A percentile compares a stretch with the other conserved stretches of the same genome.
Conservation (phyloP, 1,139 yeast species). For the Candida dubliniensis region DNA sequence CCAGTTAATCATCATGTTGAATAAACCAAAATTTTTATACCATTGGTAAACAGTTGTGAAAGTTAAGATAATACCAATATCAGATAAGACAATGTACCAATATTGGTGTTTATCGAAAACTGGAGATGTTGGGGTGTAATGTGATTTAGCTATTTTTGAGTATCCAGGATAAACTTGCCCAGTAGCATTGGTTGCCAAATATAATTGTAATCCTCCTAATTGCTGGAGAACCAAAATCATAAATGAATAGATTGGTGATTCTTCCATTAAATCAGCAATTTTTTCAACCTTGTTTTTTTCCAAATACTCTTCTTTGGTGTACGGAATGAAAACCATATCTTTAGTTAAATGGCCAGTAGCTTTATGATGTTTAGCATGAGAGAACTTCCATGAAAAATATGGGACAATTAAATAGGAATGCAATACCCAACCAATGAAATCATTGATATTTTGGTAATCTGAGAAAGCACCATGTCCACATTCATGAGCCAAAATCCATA, state of each 20-base stretch:
- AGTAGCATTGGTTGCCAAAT: slow-evolving; percentile 51
- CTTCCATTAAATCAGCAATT: slow-evolving; percentile 51
- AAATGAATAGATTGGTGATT: slow-evolving; percentile 54
- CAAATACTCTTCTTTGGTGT: slow-evolving; percentile 48
- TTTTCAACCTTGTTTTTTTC: slow-evolving; percentile 25
- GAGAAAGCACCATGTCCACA: slow-evolving; percentile 67
- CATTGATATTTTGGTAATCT: slow-evolving; percentile 56
- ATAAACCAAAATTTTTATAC: slow-evolving; percentile 48
- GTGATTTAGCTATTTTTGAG: slow-evolving; percentile 35
- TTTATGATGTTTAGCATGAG: slow-evolving; percentile 64
- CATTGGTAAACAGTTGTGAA: slow-evolving; percentile 46
- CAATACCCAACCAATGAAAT: slow-evolving; percentile 58
- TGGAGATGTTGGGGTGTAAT: slow-evolving; percentile 55
- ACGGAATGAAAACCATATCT: slow-evolving; percentile 63
- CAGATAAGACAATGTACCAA: slow-evolving; percentile 52
- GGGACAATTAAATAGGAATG: slow-evolving; percentile 61
- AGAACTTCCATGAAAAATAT: slow-evolving; percentile 61
- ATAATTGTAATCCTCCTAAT: slow-evolving; percentile 52
- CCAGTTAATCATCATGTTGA: slow-evolving; percentile 52
- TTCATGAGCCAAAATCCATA: slow-evolving; percentile 66
- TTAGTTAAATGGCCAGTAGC: slow-evolving; percentile 61
- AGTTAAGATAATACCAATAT: slow-evolving; percentile 50
- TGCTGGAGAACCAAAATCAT: slow-evolving; percentile 49
- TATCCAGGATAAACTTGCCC: slow-evolving; percentile 49
- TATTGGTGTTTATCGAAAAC: slow-evolving; percentile 55